Base-by-base conservation (phyloP, 2,329 filamentous ascomycete genomes). In the Lachnellula subtilissima region DNA sequence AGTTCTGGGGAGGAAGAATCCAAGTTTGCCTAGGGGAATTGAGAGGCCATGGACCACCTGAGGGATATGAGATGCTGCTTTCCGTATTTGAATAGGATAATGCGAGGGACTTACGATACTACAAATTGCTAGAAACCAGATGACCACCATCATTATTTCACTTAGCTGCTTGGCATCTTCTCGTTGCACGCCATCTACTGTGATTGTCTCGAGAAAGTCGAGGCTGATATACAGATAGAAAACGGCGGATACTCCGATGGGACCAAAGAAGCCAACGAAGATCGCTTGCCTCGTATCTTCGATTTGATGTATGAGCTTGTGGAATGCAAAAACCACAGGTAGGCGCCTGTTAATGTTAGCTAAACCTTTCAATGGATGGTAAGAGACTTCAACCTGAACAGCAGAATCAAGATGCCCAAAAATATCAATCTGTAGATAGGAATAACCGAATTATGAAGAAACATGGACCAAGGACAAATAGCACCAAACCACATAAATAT, bases 401-500 rank as follows among this genome's bases (percentile, higher is more conserved):
- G 71, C 3, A 97, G 76, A 11, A 96, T 85, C 11, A 93, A 71
- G 4, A 96, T 76, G 0, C 88, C 91, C 2, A 97, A 75, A 5
- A 80, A 75, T 3, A 95, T 75, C 0, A 97, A 79, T 0, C 89
- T 85, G 64, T 86, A 85, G 23, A 92, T 77, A 0, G 90, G 83
- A 25, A 95, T 85, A 15, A 94, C 79, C 8, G 75, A 69, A 69
- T 89, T 93, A 14, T 78, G 63, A 0, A 78, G 72, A 62, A 97
- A 96, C 25, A 74, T 75, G 4, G 76, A 70, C 92, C 92, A 97
- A 0, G 92, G 92, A 56, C 87, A 89, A 11, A 92, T 83, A 0
- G 90, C 89, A 3, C 91, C 91, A 65, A 89, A 93, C 91, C 91
- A 97, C 72, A 96, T 83, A 70, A 97, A 97, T 40, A 97, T 82